Conservation (phyloP, 1,139 yeast genomes). For the Yamadazyma epiphylla region DNA sequence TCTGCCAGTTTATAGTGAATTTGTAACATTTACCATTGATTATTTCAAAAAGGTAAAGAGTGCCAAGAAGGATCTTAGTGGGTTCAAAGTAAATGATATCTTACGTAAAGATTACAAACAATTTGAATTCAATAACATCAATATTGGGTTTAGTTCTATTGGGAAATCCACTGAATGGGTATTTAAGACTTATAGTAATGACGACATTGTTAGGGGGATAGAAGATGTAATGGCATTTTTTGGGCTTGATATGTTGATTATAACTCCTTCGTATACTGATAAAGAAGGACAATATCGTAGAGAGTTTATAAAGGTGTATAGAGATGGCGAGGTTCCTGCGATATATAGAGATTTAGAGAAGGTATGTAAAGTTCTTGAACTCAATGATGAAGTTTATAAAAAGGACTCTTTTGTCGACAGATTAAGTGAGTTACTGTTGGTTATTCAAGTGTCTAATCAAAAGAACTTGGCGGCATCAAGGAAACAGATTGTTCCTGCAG, state of each 20-base stretch:
- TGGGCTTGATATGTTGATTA: conserved; percentile 49
- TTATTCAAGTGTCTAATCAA: conserved; percentile 35
- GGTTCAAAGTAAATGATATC: conserved; percentile 56
- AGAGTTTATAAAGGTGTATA: conserved; percentile 33
- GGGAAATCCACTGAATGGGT: conserved; percentile 67
- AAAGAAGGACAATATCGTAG: conserved; percentile 43
- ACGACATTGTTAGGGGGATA: conserved; percentile 38
- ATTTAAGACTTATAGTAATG: conserved; percentile 22
- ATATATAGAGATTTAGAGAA: conserved; percentile 6
- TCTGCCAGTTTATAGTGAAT: conserved; percentile 1
- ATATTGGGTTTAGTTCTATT: conserved; percentile 73
- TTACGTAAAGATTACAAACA: conserved; percentile 82
- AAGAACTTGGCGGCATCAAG: conserved; percentile 61
- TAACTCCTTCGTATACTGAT: conserved; percentile 60
- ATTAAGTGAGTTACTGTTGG: conserved; percentile 9
- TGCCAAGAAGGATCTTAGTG: conserved; percentile 62
- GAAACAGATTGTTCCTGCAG: conserved; percentile 79
- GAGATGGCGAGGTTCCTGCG: conserved; percentile 2
- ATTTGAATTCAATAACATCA: conserved; percentile 45
- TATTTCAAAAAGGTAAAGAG: conserved; percentile 36
- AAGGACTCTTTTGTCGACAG: conserved; percentile 3
- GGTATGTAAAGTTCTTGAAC: conserved; percentile 4
- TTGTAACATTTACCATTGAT: neutral
- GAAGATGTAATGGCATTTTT: conserved; percentile 30
- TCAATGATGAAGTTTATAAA: conserved; percentile 20